Evolutionary conservation across 345 rosid species (phyloP).

Genomic region (Chamaenerion angustifolium): DNA sequence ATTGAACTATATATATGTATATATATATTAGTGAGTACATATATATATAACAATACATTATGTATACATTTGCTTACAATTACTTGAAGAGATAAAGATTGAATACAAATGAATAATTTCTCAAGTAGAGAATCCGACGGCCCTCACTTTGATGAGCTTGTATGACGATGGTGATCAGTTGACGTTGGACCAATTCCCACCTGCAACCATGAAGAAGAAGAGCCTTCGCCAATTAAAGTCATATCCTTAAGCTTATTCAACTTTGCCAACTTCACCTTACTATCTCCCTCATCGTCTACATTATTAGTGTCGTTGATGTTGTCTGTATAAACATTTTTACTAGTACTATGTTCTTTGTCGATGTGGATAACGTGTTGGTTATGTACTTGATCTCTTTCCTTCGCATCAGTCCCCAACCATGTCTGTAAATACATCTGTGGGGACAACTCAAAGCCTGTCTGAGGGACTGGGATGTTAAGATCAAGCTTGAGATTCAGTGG

Average conservation of each 20-base stretch:
- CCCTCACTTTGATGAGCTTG: no score
- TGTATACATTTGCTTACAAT: no score
- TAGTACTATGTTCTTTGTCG: not conserved
- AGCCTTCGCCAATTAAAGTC: slow-evolving; percentile 14
- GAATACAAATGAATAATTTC: no score
- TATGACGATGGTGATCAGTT: not conserved
- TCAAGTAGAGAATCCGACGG: no score
- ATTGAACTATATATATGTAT: no score
- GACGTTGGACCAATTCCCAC: slow-evolving; percentile 58
- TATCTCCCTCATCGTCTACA: slow-evolving; percentile 51
- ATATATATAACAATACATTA: no score
- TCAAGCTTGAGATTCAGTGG: slow-evolving; percentile 45
- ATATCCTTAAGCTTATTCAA: slow-evolving; percentile 51
- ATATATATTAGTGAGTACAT: no score
- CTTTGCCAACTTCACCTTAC: slow-evolving; percentile 46
- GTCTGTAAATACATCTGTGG: slow-evolving; percentile 30
- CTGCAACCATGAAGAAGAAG: slow-evolving; percentile 65
- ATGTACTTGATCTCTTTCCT: slow-evolving; percentile 13
- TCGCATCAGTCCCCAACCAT: slow-evolving; percentile 23
- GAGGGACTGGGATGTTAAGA: slow-evolving; percentile 52
- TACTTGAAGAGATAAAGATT: no score
- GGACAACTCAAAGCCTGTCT: slow-evolving; percentile 17
- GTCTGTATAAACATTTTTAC: not conserved
- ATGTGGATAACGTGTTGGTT: not conserved
- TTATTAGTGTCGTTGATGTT: no score